phyloP scores from a whole-genome alignment of 495 filamentous ascomycete genomes.

The Oleoguttula mirabilis region DNA sequence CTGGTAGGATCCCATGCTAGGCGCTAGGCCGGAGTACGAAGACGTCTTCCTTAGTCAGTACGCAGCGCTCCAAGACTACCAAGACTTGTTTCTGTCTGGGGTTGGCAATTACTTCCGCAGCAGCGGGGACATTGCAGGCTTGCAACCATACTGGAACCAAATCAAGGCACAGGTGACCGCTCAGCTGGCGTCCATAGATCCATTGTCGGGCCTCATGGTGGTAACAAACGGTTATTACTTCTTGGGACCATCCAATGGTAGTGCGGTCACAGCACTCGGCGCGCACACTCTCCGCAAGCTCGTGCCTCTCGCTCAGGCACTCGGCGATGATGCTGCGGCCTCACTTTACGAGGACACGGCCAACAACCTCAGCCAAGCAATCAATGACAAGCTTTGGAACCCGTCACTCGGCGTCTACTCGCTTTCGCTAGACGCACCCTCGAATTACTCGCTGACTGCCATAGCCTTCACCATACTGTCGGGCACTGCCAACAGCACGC shows the following conservation, averaged over 20 bases:
- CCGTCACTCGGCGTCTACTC: slow-evolving; percentile 21
- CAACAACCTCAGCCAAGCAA: slow-evolving; percentile 10
- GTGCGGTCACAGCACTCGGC: slow-evolving; percentile 5
- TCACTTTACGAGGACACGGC: slow-evolving; percentile 2
- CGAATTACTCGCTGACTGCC: slow-evolving; percentile 19
- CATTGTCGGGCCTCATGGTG: slow-evolving; percentile 18
- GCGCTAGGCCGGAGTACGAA: slow-evolving; percentile 3
- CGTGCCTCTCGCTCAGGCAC: slow-evolving; percentile 7
- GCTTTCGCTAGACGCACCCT: slow-evolving; percentile 11
- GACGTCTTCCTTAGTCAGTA: not conserved
- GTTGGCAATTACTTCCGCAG: slow-evolving; percentile 20
- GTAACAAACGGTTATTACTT: slow-evolving; percentile 7
- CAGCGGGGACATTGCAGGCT: slow-evolving; percentile 13
- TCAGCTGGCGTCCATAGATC: slow-evolving; percentile 19
- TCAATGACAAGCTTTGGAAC: slow-evolving; percentile 27
- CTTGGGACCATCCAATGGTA: slow-evolving; percentile 10
- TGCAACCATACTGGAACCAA: slow-evolving; percentile 15
- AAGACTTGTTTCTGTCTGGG: slow-evolving; percentile 20
- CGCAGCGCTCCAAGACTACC: slow-evolving; percentile 17
- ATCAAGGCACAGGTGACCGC: slow-evolving; percentile 16
- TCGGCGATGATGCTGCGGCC: not conserved
- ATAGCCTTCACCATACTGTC: slow-evolving; percentile 26
- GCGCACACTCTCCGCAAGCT: slow-evolving; percentile 1
- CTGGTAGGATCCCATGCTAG: not conserved
- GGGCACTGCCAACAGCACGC: slow-evolving; percentile 22